Evolutionary conservation across 1,284 basidiomycete genomes (phyloP), one percentile per base, ranked within the genome.

Genomic region (Puccinia horiana): DNA sequence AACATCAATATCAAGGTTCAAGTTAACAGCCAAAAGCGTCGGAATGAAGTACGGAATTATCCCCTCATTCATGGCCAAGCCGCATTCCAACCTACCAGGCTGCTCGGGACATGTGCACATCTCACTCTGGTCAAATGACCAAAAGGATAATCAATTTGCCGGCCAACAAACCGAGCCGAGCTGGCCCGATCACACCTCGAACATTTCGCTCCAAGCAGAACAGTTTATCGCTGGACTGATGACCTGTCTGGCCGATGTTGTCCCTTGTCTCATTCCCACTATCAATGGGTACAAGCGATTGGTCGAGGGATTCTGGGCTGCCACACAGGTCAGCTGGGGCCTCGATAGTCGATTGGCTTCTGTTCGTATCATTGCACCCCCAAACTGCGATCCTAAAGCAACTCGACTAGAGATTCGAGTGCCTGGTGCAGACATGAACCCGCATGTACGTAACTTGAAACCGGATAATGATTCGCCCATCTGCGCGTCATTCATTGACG

Each of bases 31-130:
- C 8, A 98, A 98, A 89, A 95, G 93, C 84, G 88, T 96, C 2
- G 96, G 96, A 0, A 94, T 97, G 90, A 91, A 93, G 86, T 90
- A 93, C 84, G 93, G 93, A 11, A 90, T 99, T 78, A 90, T 94
- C 70, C 96, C 96, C 0, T 96, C 94, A 82, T 99, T 99, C 87
- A 98, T 99, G 96, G 96, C 96, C 0, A 98, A 98, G 85, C 96
- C 40, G 23, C 83, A 85, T 70, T 82, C 83, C 58, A 75, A 82
- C 47, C 65, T 84, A 14, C 85, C 83, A 35, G 85, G 69, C 69
- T 86, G 76, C 84, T 85, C 75, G 56, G 94, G 94, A 4, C 95
- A 98, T 87, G 93, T 94, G 3, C 96, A 98, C 86, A 93, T 98
- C 70, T 96, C 94, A 0, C 88, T 98, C 29, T 90, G 92, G 65